A percentile compares a stretch with the other conserved stretches of the same genome.
These are phyloP conservation scores for Citrus reticulata DNA, from an alignment of 345 rosid genomes.

Conservation along the genomic window DNA sequence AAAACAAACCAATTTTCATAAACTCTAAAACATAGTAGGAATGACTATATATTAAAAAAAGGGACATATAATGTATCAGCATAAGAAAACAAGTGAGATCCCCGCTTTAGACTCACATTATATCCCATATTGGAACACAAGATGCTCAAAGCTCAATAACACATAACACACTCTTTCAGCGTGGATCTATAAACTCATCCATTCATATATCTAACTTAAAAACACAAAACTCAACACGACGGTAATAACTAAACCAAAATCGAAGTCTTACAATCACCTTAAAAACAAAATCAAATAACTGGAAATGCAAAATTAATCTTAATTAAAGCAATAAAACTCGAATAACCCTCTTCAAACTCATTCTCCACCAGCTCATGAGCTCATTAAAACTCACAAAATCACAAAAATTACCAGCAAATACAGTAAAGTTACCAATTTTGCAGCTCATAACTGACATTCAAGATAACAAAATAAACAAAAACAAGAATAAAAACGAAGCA, in stretches of 20 bases:
- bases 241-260: conserved; percentile 11
- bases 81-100: conserved; percentile 18
- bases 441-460: conserved; percentile 18
- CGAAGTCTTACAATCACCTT: conserved; percentile 16
- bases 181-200: conserved; percentile 30
- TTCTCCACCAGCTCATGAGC: conserved; percentile 4
- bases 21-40: background rate
- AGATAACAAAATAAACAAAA: background rate
- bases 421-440: conserved; percentile 23
- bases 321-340: background rate
- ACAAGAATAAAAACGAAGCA: background rate
- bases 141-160: conserved; percentile 14
- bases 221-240: conserved; percentile 14
- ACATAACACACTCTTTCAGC: conserved; percentile 16
- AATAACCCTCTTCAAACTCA: conserved; percentile 3
- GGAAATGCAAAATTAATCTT: conserved; percentile 4
- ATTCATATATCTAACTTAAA: conserved; percentile 14
- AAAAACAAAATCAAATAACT: conserved; percentile 5
- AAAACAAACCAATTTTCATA: background rate
- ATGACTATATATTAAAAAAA: background rate
- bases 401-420: conserved; percentile 1
- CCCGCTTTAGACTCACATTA: conserved; percentile 10
- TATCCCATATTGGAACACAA: conserved; percentile 1
- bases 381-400: background rate
- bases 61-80: background rate